Percentiles rank a stretch among this genome's conserved stretches.
phyloP scores from a whole-genome alignment of 331 rosid species.

The Acacia concinna region DNA sequence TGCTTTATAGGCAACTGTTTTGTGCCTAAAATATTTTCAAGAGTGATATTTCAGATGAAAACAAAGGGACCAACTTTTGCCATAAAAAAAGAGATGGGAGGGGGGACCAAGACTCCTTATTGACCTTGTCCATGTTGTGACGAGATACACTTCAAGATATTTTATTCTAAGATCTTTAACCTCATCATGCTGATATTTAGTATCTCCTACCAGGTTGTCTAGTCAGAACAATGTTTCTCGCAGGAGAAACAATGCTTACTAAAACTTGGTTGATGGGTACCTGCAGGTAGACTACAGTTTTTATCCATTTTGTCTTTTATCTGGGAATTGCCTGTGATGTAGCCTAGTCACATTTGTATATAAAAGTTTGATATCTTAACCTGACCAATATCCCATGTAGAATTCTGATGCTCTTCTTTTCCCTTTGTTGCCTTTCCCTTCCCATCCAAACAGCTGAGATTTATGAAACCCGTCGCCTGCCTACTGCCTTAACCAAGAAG shows the following conservation, averaged over 20 bases:
- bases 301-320: slow-evolving; percentile 41
- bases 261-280: slow-evolving; percentile 45
- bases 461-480: slow-evolving; percentile 98
- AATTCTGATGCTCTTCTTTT: slow-evolving; percentile 94
- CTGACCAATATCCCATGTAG: slow-evolving; percentile 77
- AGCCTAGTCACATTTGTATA: slow-evolving; percentile 44
- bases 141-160: slow-evolving; percentile 4
- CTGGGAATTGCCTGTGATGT: slow-evolving; percentile 39
- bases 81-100: neutral
- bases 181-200: slow-evolving; percentile 44
- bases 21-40: neutral
- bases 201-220: slow-evolving; percentile 68
- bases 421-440: slow-evolving; percentile 93
- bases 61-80: neutral
- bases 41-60: neutral
- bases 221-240: slow-evolving; percentile 79
- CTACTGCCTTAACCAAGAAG: slow-evolving; percentile 91
- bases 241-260: slow-evolving; percentile 91
- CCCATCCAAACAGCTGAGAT: slow-evolving; percentile 98
- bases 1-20: slow-evolving; percentile 4
- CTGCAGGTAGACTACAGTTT: slow-evolving; percentile 67
- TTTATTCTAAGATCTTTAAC: slow-evolving; percentile 22
- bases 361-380: slow-evolving; percentile 64
- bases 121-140: neutral
- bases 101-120: neutral